A percentile compares a stretch with the other conserved stretches of the same genome.
Evolutionary conservation across 805 yeast genomes (phyloP).

Genomic region (Cyberlindnera saturnus): DNA sequence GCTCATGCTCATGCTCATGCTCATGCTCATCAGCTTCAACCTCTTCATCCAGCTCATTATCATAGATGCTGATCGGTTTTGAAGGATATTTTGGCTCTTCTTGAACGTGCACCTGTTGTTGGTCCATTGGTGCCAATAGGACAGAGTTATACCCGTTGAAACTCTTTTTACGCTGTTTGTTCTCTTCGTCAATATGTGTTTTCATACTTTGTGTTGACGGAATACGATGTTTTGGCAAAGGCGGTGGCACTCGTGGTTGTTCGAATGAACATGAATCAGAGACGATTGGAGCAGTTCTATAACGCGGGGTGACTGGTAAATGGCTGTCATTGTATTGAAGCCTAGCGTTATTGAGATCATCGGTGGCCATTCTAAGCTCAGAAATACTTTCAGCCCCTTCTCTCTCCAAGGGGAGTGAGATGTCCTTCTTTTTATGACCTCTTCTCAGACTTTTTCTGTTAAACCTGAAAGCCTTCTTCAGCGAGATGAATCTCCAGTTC

Average conservation of each 20-base stretch:
- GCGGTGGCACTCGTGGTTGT: constrained; percentile 15
- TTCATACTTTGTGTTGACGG: constrained; percentile 13
- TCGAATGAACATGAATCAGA: neutral
- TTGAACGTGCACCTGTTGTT: constrained; percentile 2
- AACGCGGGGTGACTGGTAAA: constrained; percentile 3
- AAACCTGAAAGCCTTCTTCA: constrained; percentile 16
- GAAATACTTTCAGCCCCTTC: constrained; percentile 20
- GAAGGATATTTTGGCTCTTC: constrained; percentile 4
- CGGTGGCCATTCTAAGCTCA: constrained; percentile 23
- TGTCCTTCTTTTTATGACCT: constrained; percentile 6
- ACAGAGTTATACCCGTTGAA: neutral
- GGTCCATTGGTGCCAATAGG: constrained; percentile 9
- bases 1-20: constrained; percentile 3
- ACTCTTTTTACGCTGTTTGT: neutral
- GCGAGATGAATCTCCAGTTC: constrained; percentile 24
- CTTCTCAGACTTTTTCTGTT: constrained; percentile 5
- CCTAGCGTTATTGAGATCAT: constrained; percentile 7
- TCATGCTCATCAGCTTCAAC: neutral
- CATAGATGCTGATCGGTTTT: constrained; percentile 7
- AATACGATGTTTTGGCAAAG: constrained; percentile 23
- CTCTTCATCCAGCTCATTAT: constrained; percentile 4
- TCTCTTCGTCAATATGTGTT: constrained; percentile 6
- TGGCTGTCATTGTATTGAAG: neutral
- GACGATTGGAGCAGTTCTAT: constrained; percentile 1
- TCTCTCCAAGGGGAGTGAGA: constrained; percentile 18